Conservation (phyloP, 2,329 filamentous ascomycete species). For the Scedosporium boydii region DNA sequence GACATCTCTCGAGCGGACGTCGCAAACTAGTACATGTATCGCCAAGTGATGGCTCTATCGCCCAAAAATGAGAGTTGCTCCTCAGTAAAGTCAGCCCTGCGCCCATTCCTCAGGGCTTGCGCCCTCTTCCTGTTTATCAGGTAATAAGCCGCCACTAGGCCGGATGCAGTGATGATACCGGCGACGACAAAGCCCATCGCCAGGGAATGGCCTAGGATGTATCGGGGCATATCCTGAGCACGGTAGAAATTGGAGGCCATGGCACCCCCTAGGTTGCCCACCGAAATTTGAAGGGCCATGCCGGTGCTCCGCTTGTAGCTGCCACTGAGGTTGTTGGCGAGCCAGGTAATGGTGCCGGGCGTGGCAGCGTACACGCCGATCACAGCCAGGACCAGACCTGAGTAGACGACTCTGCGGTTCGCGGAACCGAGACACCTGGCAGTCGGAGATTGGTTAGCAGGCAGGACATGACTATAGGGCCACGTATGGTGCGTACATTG, state of each 20-base stretch:
- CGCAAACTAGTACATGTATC: constrained; percentile 41
- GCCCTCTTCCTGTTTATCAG: constrained; percentile 50
- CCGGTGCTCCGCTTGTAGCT: constrained; percentile 44
- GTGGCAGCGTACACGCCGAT: constrained; percentile 44
- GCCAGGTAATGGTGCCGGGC: constrained; percentile 47
- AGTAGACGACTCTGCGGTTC: constrained; percentile 33
- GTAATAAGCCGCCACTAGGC: constrained; percentile 37
- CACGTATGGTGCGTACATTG: constrained; percentile 28
- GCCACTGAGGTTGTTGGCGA: constrained; percentile 47
- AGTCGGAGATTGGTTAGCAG: constrained; percentile 18
- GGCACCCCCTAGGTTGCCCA: constrained; percentile 49
- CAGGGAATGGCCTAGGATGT: constrained; percentile 38
- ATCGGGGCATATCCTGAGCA: constrained; percentile 34
- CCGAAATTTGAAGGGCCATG: constrained; percentile 47
- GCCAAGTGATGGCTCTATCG: constrained; percentile 53
- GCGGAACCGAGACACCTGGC: constrained; percentile 26
- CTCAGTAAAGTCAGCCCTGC: constrained; percentile 29
- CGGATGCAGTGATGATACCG: constrained; percentile 24
- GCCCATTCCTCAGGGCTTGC: constrained; percentile 20
- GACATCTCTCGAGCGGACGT: too few relatives aligned
- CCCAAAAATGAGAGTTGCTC: constrained; percentile 49
- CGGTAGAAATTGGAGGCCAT: constrained; percentile 68
- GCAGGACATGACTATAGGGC: background rate
- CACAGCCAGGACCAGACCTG: constrained; percentile 35
- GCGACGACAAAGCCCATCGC: constrained; percentile 38